Conservation (phyloP, 176 grass and related monocot genomes). For the Poa annua region DNA sequence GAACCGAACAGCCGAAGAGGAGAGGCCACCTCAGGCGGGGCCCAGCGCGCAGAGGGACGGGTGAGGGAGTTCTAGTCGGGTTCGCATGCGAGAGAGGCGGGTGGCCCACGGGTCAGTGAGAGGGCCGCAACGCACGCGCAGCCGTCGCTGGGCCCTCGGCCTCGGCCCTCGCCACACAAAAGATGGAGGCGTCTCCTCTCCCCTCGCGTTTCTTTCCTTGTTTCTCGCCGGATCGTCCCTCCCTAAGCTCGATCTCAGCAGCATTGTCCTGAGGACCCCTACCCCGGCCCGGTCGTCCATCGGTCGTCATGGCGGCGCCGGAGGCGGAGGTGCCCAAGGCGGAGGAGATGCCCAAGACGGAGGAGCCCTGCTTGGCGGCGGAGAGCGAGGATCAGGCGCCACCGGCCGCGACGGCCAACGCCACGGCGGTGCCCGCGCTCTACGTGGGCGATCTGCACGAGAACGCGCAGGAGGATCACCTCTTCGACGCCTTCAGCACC, state of each 20-base stretch:
- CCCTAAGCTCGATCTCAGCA: neutral
- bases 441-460: conserved; percentile 73
- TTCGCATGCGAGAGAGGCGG: conserved; percentile 16
- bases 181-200: conserved; percentile 3
- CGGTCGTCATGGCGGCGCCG: neutral
- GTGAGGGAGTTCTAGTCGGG: neutral
- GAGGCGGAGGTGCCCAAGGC: conserved; percentile 26
- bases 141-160: neutral
- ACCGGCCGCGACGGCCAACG: neutral
- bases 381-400: conserved; percentile 17
- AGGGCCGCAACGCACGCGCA: neutral
- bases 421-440: conserved; percentile 51
- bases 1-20: conserved; percentile 7
- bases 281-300: neutral
- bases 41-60: conserved; percentile 24
- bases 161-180: conserved; percentile 5
- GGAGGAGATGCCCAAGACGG: neutral
- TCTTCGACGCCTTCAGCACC: conserved; percentile 55
- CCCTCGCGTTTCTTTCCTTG: neutral
- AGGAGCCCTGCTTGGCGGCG: neutral
- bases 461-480: conserved; percentile 46
- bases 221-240: neutral
- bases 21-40: conserved; percentile 6
- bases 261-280: neutral
- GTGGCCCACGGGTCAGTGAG: conserved; percentile 14